phyloP scores from a whole-genome alignment of 1,284 basidiomycete genomes.

The Microbotryomycetes sp. region DNA sequence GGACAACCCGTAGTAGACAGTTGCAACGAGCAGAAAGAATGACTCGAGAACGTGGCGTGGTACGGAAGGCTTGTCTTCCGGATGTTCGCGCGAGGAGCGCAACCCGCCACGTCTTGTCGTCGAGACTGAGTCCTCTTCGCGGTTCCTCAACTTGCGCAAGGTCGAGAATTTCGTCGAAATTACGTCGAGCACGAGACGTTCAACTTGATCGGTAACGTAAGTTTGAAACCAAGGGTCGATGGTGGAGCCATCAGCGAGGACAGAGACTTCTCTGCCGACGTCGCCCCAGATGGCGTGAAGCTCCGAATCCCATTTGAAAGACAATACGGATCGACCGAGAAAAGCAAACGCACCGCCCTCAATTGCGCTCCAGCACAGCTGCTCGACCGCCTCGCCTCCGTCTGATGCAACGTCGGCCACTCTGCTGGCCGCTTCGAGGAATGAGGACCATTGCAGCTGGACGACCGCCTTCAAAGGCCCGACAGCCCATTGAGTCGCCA shows the following conservation, averaged over 20 bases:
- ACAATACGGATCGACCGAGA: conserved; percentile 46
- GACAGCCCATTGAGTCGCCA: conserved; percentile 58
- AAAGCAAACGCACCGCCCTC: conserved; percentile 76
- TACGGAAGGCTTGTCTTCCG: conserved; percentile 34
- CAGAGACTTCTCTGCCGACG: conserved; percentile 31
- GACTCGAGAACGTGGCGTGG: conserved; percentile 76
- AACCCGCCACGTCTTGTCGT: conserved; percentile 44
- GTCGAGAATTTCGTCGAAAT: conserved; percentile 76
- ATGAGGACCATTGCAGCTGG: conserved; percentile 78
- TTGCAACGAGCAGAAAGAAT: conserved; percentile 72
- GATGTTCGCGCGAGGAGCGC: conserved; percentile 37
- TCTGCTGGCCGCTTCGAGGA: conserved; percentile 65
- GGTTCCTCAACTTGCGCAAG: conserved; percentile 81
- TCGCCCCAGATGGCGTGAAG: conserved; percentile 29
- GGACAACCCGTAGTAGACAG: conserved; percentile 63
- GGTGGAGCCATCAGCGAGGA: conserved; percentile 44
- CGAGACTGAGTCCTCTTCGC: conserved; percentile 70
- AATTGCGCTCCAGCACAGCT: conserved; percentile 69
- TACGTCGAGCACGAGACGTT: conserved; percentile 61
- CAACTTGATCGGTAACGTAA: conserved; percentile 59
- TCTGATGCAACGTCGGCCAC: conserved; percentile 57
- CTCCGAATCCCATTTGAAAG: conserved; percentile 39
- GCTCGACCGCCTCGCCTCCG: conserved; percentile 68
- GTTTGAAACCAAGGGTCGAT: conserved; percentile 61
- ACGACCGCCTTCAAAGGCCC: conserved; percentile 66